Evolutionary conservation across 208 protist genomes (phyloP), one percentile per base, ranked within the genome.

Genomic region (Trypanosoma cruzi): DNA sequence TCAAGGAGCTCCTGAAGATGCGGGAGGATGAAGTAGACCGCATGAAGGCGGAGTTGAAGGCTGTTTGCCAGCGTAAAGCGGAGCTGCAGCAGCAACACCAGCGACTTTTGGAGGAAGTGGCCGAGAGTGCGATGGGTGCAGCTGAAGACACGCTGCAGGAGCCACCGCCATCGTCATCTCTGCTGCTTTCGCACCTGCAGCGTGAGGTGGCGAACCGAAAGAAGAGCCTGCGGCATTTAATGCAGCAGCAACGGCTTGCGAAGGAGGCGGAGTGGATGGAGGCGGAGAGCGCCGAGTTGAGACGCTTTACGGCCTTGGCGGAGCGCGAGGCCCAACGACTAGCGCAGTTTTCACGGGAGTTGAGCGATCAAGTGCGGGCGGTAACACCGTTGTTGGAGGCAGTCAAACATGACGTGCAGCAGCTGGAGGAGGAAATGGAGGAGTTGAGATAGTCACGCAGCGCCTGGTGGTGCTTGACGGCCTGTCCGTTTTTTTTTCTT

Each of bases 21-120:
- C 56, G 56, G 7, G 32, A 16, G 20, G 22, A 65, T 22, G 44
- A 59, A 1, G 62, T 64, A 14, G 62, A 36, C 6, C 65, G 46
- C 26, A 61, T 29, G 31, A 61, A 62, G 24, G 71, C 70, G 14
- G 75, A 79, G 46, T 54, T 75, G 11, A 60, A 63, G 18, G 37
- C 37, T 11, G 11, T 68, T 1, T 65, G 75, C 57, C 4, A 56
- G 28, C 66, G 32, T 0, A 54, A 53, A 46, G 52, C 60, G 6
- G 63, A 70, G 4, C 52, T 64, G 24, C 52, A 71, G 28, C 29
- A 42, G n/a, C 53, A 63, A 26, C 24, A 70, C 31, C 53, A 81
- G 58, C 32, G 20, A 10, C 60, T 73, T 16, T 50, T 46, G 13
- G 59, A 44, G 31, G 64, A 63, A 26, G 49, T 71, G 26, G n/a